Evolutionary conservation across 164 flowering plant species (phyloP).

Genomic region (Macadamia tetraphylla): DNA sequence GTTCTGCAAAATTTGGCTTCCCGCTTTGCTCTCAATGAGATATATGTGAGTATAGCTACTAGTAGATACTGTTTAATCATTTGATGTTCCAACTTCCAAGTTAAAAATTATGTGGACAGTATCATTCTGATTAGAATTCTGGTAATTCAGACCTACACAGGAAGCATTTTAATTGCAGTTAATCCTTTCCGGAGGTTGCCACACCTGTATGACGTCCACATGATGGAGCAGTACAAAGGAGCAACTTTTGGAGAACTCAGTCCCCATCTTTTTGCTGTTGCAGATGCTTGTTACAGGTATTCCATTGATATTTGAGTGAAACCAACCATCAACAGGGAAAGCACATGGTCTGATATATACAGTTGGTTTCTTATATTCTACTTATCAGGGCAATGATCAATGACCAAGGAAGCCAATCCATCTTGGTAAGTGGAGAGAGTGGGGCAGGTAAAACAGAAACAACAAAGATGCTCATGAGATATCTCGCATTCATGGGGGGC

Average conservation of each 20-base stretch:
- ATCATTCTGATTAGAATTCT: background rate
- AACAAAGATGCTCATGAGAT: slow-evolving; percentile 1
- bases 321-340: background rate
- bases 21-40: background rate
- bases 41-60: background rate
- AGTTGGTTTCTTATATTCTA: background rate
- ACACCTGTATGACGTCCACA: background rate
- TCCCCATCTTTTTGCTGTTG: slow-evolving; percentile 2
- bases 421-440: background rate
- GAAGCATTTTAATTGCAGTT: background rate
- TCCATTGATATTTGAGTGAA: background rate
- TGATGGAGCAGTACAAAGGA: slow-evolving; percentile 1
- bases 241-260: background rate
- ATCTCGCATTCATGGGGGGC: slow-evolving; percentile 1
- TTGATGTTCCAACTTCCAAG: background rate
- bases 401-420: background rate
- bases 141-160: background rate
- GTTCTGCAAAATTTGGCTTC: background rate
- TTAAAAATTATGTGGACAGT: no score
- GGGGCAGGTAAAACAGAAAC: background rate
- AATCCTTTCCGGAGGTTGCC: background rate
- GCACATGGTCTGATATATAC: background rate
- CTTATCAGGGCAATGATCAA: slow-evolving; percentile 1
- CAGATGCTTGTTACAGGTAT: slow-evolving; percentile 2
- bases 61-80: background rate